Evolutionary conservation across 768 basidiomycete species (phyloP).

Genomic region (Tricholomella constricta): DNA sequence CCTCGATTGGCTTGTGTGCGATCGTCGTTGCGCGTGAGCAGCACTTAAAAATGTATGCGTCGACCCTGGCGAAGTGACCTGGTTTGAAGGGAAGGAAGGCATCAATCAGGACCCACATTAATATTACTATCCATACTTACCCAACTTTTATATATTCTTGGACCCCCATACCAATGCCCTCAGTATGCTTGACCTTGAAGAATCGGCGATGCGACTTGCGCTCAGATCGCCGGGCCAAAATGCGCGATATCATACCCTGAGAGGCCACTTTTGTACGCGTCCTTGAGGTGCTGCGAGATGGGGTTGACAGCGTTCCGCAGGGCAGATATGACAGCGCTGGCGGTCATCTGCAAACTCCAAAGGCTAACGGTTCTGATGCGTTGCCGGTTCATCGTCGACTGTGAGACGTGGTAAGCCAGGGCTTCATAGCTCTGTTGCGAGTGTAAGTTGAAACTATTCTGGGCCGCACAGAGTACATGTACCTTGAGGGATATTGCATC

Average conservation of each 20-base stretch:
- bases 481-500: conserved; percentile 89
- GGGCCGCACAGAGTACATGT: conserved; percentile 10
- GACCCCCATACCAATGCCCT: too few relatives aligned
- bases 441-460: not conserved
- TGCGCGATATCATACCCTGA: conserved; percentile 16
- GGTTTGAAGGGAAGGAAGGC: not conserved
- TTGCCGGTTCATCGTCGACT: conserved; percentile 81
- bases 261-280: conserved; percentile 41
- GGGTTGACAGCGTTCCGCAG: conserved; percentile 80
- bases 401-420: conserved; percentile 91
- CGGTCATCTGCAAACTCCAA: conserved; percentile 95
- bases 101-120: not conserved
- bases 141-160: too few relatives aligned
- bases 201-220: not conserved
- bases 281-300: conserved; percentile 46
- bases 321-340: conserved; percentile 80
- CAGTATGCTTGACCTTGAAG: not conserved
- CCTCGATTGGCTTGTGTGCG: too few relatives aligned
- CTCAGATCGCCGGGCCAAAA: conserved; percentile 13
- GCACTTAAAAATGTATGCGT: not conserved
- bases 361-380: conserved; percentile 88
- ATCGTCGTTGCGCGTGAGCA: conserved; percentile 8
- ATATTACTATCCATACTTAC: not conserved
- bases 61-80: not conserved
- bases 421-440: conserved; percentile 77